Conservation (phyloP, 306 rosid genomes). For the Betula pendula region DNA sequence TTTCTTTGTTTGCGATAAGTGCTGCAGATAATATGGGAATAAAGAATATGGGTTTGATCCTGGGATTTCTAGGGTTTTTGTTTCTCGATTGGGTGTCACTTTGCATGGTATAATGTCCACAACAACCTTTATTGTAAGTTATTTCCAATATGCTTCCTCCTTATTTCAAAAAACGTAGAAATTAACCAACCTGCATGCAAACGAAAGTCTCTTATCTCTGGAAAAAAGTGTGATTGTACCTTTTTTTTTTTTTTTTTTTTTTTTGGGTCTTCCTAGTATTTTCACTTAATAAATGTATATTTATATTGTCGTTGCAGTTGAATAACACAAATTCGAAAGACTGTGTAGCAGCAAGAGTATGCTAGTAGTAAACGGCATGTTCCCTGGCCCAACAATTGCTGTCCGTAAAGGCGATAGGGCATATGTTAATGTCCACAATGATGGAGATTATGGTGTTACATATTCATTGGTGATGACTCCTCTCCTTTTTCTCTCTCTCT, state of each 20-base stretch:
- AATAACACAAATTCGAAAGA: slow-evolving; percentile 21
- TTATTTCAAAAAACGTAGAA: too few species aligned
- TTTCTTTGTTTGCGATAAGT: neutral
- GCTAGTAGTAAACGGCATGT: slow-evolving; percentile 26
- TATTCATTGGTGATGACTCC: slow-evolving; percentile 32
- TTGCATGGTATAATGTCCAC: slow-evolving; percentile 19
- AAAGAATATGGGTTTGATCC: slow-evolving; percentile 11
- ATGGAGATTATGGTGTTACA: slow-evolving; percentile 33
- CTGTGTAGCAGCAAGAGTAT: slow-evolving; percentile 30
- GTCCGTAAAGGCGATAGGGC: slow-evolving; percentile 37
- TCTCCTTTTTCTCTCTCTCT: neutral
- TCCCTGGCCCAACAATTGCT: slow-evolving; percentile 40
- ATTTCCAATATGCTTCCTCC: too few species aligned
- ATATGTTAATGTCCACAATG: slow-evolving; percentile 27
- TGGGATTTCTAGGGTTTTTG: slow-evolving; percentile 13
- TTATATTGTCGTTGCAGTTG: slow-evolving; percentile 1
- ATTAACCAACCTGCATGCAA: too few species aligned
- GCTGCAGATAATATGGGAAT: neutral
- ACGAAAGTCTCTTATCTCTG: too few species aligned
- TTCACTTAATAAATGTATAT: neutral
- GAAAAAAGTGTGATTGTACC: neutral
- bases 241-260: neutral
- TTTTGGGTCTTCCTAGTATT: neutral
- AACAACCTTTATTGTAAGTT: slow-evolving; percentile 24
- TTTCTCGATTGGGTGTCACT: neutral